phyloP scores from a whole-genome alignment of 2,329 filamentous ascomycete genomes.

The Nigrospora sphaerica region DNA sequence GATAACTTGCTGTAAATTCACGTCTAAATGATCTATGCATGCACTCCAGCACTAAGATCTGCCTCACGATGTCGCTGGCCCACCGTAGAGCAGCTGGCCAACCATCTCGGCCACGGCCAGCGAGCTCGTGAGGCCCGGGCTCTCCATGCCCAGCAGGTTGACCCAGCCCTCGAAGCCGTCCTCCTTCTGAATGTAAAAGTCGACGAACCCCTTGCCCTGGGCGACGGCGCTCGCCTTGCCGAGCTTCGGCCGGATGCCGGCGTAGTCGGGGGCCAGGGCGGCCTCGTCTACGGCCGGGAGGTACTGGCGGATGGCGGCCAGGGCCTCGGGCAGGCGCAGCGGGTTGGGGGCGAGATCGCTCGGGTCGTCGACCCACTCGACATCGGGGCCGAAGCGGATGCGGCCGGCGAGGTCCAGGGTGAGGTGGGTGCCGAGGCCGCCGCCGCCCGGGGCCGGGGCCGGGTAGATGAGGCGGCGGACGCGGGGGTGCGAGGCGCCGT shows the following conservation, averaged over 20 bases:
- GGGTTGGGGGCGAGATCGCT: conserved; percentile 62
- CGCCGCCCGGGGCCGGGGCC: conserved; percentile 72
- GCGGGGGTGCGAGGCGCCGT: conserved; percentile 54
- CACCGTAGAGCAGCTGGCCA: conserved; percentile 37
- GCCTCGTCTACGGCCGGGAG: conserved; percentile 64
- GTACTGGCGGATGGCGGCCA: conserved; percentile 71
- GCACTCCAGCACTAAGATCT: no score
- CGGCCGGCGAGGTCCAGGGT: conserved; percentile 82
- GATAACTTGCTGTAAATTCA: no score
- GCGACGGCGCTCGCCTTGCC: conserved; percentile 51
- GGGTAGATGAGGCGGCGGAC: conserved; percentile 79
- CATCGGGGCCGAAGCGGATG: conserved; percentile 87
- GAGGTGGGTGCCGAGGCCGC: conserved; percentile 84
- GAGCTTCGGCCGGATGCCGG: conserved; percentile 86
- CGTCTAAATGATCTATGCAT: no score
- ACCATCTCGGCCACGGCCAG: conserved; percentile 83
- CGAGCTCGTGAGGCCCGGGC: conserved; percentile 80
- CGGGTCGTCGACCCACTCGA: conserved; percentile 79
- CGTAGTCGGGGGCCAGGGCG: conserved; percentile 74
- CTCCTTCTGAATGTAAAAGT: conserved; percentile 77
- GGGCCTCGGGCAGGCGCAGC: conserved; percentile 55
- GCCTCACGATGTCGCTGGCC: neutral
- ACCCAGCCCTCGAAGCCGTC: conserved; percentile 76
- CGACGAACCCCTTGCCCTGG: conserved; percentile 63
- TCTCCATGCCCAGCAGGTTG: conserved; percentile 89